Percentiles rank a stretch among this genome's conserved stretches.
Conservation (phyloP, 352 stramenopile species). For the Pythium sukuiense region DNA sequence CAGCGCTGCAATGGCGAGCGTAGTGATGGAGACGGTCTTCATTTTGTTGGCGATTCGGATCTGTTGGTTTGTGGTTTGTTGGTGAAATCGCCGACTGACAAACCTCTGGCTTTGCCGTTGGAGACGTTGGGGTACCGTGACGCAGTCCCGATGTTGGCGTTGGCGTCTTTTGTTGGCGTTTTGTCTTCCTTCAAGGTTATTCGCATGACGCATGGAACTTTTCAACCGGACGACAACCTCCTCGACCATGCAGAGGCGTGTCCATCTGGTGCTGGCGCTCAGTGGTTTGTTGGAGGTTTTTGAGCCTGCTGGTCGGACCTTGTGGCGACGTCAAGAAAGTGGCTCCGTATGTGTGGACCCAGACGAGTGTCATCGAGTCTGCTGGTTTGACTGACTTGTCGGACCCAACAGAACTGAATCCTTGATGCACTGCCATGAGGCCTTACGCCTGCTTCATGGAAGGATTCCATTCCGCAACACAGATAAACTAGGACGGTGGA, state of each 20-base stretch:
- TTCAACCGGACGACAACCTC: neutral
- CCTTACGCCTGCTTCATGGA: neutral
- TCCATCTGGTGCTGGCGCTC: constrained; percentile 11
- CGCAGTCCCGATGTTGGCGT: neutral
- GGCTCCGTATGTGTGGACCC: neutral
- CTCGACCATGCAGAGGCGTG: neutral
- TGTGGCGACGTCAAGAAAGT: constrained; percentile 1
- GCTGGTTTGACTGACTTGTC: neutral
- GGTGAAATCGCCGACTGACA: constrained; percentile 1
- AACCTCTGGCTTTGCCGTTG: neutral
- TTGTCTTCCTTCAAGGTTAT: constrained; percentile 2
- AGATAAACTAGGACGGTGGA: neutral
- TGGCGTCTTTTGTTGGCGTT: neutral
- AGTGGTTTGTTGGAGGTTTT: neutral
- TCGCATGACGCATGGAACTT: neutral
- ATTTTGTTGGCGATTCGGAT: constrained; percentile 13
- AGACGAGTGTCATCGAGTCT: neutral
- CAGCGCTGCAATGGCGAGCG: constrained; percentile 11
- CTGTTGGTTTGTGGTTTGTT: neutral
- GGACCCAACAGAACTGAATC: neutral
- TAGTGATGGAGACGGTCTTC: constrained; percentile 20
- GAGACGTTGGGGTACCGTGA: neutral
- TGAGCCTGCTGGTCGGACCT: constrained; percentile 18
- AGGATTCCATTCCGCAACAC: neutral
- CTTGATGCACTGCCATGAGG: neutral